phyloP scores from a whole-genome alignment of 306 rosid species.

The Begonia peltatifolia region DNA sequence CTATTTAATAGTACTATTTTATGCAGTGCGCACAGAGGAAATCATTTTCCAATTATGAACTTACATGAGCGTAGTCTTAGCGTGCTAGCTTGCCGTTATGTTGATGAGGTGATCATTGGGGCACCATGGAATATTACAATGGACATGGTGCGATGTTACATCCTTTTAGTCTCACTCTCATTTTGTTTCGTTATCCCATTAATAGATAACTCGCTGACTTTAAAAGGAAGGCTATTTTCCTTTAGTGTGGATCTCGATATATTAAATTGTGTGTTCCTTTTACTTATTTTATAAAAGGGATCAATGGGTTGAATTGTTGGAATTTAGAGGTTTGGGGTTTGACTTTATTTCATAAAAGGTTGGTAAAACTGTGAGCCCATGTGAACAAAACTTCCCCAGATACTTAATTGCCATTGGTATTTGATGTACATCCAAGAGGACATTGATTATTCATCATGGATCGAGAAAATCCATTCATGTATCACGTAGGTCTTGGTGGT shows the following conservation, averaged over 20 bases:
- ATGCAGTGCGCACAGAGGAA: constrained; percentile 66
- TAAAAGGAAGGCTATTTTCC: not conserved
- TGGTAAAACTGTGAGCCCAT: too few species aligned
- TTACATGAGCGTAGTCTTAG: constrained; percentile 97
- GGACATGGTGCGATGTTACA: constrained; percentile 59
- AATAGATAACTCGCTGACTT: not conserved
- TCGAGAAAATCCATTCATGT: not conserved
- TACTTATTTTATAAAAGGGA: too few species aligned
- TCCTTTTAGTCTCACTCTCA: not conserved
- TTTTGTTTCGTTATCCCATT: not conserved
- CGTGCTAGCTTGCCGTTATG: constrained; percentile 77
- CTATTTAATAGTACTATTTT: constrained; percentile 10
- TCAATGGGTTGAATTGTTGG: too few species aligned
- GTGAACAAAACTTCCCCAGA: too few species aligned
- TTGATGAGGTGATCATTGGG: constrained; percentile 96
- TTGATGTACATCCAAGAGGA: too few species aligned
- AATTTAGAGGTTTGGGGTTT: too few species aligned
- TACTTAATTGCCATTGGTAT: too few species aligned
- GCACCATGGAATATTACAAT: constrained; percentile 88
- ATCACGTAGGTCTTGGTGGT: not conserved
- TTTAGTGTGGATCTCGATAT: too few species aligned
- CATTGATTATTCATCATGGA: too few species aligned
- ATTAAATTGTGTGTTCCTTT: too few species aligned
- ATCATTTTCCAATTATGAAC: constrained; percentile 76
- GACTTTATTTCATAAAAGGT: too few species aligned